These are phyloP conservation scores for Bacidia gigantensis DNA, from an alignment of 495 filamentous ascomycete genomes.

Conservation along the genomic window DNA sequence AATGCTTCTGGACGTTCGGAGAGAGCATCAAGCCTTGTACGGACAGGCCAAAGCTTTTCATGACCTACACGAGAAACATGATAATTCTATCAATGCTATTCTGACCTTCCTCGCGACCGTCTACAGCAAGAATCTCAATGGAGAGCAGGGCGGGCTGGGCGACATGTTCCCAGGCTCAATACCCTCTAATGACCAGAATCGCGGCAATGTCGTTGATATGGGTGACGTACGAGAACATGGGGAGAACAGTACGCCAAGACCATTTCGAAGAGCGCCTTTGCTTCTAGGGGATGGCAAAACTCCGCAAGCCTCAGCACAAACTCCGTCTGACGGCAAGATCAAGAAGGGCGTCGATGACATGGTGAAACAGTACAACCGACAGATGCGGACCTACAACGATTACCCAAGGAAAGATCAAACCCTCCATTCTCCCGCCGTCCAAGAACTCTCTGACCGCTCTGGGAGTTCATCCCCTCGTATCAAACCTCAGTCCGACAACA, in stretches of 20 bases:
- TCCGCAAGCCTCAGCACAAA: conserved; percentile 8
- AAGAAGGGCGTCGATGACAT: background rate
- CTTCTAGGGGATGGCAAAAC: conserved; percentile 29
- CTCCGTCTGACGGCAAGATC: background rate
- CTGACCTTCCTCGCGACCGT: conserved; percentile 93
- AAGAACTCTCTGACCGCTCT: conserved; percentile 23
- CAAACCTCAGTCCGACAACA: conserved; percentile 13
- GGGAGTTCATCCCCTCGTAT: conserved; percentile 17
- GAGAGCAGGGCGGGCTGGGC: conserved; percentile 43
- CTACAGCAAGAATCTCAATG: conserved; percentile 64
- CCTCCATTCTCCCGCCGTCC: conserved; percentile 17
- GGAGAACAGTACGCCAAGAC: conserved; percentile 22
- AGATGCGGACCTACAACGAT: background rate
- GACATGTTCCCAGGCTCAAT: conserved; percentile 61
- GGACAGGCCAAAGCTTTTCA: conserved; percentile 84
- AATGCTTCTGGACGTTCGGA: conserved; percentile 60
- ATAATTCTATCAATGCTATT: conserved; percentile 96
- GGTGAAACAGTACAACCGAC: background rate
- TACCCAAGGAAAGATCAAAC: background rate
- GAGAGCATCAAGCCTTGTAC: conserved; percentile 79
- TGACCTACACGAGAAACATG: conserved; percentile 82
- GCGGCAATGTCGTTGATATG: conserved; percentile 60
- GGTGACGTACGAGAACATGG: conserved; percentile 43
- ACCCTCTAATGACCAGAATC: conserved; percentile 41
- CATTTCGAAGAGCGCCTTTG: conserved; percentile 36